Evolutionary conservation across 257 asterid genomes (phyloP).

Genomic region (Ophiorrhiza pumila): DNA sequence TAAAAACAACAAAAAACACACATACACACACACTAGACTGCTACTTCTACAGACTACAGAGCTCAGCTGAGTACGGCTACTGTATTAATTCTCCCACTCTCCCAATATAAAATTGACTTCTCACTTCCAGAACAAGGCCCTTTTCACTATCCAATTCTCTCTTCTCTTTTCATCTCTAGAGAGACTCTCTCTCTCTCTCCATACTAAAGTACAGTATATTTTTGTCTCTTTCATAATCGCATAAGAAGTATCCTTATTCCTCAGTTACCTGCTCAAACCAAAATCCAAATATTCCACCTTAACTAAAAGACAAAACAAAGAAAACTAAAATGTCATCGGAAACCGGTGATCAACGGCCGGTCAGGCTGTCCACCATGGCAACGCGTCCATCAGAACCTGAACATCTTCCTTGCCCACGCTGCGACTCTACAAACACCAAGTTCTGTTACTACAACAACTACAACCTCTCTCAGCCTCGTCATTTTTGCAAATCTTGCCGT

Average conservation of each 20-base stretch:
- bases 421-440: constrained; percentile 52
- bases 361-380: constrained; percentile 19
- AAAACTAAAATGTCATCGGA: constrained; percentile 25
- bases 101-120: constrained; percentile 19
- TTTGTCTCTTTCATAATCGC: constrained; percentile 21
- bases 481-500: constrained; percentile 57
- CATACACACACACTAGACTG: too few species aligned
- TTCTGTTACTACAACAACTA: constrained; percentile 69
- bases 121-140: constrained; percentile 7
- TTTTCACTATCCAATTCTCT: constrained; percentile 4
- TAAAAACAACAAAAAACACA: too few species aligned
- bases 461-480: constrained; percentile 61
- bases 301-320: background rate
- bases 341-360: constrained; percentile 28
- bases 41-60: too few species aligned
- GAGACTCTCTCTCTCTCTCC: background rate
- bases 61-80: too few species aligned
- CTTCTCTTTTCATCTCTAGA: background rate
- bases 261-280: constrained; percentile 16
- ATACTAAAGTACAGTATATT: background rate
- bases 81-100: background rate
- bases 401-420: constrained; percentile 53
- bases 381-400: constrained; percentile 34
- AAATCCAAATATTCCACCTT: constrained; percentile 8
- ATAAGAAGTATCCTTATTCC: constrained; percentile 5